Conservation (phyloP, 2,329 filamentous ascomycete species). For the Colletotrichum tanaceti region DNA sequence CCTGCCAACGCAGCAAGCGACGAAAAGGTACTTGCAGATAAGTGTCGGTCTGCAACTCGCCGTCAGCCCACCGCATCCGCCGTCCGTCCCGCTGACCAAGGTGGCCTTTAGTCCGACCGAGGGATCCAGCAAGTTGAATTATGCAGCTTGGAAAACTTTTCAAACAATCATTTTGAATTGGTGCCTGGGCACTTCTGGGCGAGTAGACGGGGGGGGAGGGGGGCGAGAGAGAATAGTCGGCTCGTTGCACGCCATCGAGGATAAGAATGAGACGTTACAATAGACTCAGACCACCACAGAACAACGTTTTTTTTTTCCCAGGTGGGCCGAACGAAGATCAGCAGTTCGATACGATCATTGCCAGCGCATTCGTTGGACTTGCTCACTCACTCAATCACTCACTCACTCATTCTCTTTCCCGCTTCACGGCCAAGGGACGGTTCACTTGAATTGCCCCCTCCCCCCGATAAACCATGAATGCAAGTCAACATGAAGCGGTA, state of each 20-base stretch:
- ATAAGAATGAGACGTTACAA: conserved; percentile 29
- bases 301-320: conserved; percentile 24
- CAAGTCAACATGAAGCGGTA: background rate
- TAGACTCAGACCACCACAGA: conserved; percentile 19
- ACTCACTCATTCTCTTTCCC: too few species aligned
- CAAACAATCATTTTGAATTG: background rate
- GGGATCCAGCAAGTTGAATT: background rate
- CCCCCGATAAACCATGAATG: background rate
- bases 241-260: conserved; percentile 21
- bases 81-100: background rate
- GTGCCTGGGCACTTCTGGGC: background rate
- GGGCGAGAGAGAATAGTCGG: conserved; percentile 7
- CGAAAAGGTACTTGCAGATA: background rate
- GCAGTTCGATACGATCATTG: conserved; percentile 1
- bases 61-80: conserved; percentile 1
- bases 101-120: background rate
- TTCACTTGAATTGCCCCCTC: background rate
- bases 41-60: background rate
- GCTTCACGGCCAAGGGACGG: too few species aligned
- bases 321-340: conserved; percentile 20
- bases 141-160: conserved; percentile 6
- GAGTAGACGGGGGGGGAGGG: conserved; percentile 1
- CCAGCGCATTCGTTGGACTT: background rate
- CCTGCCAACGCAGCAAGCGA: conserved; percentile 5
- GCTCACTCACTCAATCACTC: background rate